A percentile compares a stretch with the other conserved stretches of the same genome.
These are phyloP conservation scores for Curvularia spicifera DNA, from an alignment of 2,329 filamentous ascomycete genomes.

Conservation along the genomic window DNA sequence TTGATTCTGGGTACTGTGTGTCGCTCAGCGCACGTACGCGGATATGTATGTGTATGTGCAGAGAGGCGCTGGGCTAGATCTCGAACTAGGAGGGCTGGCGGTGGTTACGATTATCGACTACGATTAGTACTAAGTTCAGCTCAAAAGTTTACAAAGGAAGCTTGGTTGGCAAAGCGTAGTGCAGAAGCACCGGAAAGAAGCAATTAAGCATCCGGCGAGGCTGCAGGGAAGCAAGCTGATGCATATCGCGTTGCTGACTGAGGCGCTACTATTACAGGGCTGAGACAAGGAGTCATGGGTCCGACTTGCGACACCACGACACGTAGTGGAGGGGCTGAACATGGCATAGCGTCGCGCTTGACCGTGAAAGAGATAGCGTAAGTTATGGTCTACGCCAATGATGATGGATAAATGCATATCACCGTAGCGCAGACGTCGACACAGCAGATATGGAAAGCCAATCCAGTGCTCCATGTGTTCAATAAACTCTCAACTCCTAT, in stretches of 20 bases:
- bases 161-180: not conserved
- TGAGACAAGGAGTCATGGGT: conserved; percentile 13
- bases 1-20: not conserved
- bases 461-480: not conserved
- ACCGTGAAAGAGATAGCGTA: not conserved
- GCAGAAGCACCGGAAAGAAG: not conserved
- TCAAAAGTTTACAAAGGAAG: not conserved
- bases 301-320: conserved; percentile 6
- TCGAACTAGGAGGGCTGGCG: not conserved
- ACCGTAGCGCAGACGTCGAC: too few species aligned
- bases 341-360: conserved; percentile 7
- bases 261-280: conserved; percentile 10
- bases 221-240: conserved; percentile 12
- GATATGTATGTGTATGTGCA: not conserved
- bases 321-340: not conserved
- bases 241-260: conserved; percentile 20
- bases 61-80: not conserved
- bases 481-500: not conserved
- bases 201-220: not conserved
- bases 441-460: not conserved
- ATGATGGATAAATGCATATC: not conserved
- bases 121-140: conserved; percentile 5
- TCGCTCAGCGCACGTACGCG: not conserved
- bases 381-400: too few species aligned
- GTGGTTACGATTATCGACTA: conserved; percentile 13